Percentiles rank a stretch among this genome's conserved stretches.
These are phyloP conservation scores for Stachybotrys elegans DNA, from an alignment of 2,329 filamentous ascomycete genomes.

Conservation along the genomic window DNA sequence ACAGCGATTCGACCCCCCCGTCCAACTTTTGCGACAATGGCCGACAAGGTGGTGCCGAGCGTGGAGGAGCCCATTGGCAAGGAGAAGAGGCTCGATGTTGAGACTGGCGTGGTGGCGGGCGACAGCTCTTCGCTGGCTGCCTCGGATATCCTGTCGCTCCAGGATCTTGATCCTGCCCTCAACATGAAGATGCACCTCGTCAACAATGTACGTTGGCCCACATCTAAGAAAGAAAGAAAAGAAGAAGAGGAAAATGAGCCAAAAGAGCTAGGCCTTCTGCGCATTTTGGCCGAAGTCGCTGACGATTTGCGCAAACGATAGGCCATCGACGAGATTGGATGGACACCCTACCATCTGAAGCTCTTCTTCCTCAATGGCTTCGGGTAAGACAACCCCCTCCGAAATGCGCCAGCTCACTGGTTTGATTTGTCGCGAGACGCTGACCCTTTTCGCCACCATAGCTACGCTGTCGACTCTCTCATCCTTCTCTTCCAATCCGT, in stretches of 20 bases:
- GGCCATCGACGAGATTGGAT: constrained; percentile 55
- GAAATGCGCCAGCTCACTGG: background rate
- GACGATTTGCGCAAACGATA: constrained; percentile 8
- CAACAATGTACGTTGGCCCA: constrained; percentile 53
- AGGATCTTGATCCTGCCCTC: constrained; percentile 56
- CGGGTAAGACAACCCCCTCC: constrained; percentile 27
- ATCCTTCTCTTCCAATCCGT: constrained; percentile 55
- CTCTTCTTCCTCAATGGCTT: constrained; percentile 59
- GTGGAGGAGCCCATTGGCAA: no score
- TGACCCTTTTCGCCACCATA: no score
- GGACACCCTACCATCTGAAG: constrained; percentile 54
- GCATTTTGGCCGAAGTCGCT: background rate
- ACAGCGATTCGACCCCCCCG: background rate
- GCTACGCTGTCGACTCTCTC: constrained; percentile 44
- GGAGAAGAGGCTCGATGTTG: background rate
- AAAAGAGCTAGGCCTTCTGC: no score
- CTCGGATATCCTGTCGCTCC: constrained; percentile 49
- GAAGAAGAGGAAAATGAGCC: no score
- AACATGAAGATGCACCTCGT: constrained; percentile 65
- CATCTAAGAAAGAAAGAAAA: no score
- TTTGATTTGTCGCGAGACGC: background rate
- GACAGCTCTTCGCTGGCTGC: constrained; percentile 16
- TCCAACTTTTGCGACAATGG: background rate
- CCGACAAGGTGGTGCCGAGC: no score
- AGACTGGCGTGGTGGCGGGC: background rate